Evolutionary conservation across 805 yeast genomes (phyloP).

Genomic region (Torulaspora microellipsoides): DNA sequence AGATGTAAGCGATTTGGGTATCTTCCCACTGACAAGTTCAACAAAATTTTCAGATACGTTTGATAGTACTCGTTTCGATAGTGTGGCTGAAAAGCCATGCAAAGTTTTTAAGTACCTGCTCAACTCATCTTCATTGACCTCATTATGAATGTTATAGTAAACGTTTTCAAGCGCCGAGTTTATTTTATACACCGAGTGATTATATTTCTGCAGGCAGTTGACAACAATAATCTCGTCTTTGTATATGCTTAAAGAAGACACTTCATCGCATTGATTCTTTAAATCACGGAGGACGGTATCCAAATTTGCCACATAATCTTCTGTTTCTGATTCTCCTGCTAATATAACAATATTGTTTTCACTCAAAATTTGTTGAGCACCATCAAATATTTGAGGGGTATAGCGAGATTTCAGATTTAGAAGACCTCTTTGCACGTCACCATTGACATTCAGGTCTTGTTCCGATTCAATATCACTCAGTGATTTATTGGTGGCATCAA

Average conservation of each 20-base stretch:
- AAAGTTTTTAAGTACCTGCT: constrained; percentile 34
- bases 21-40: constrained; percentile 35
- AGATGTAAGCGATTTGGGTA: constrained; percentile 34
- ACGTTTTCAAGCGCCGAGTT: constrained; percentile 29
- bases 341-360: constrained; percentile 22
- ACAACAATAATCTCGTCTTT: constrained; percentile 30
- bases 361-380: constrained; percentile 37
- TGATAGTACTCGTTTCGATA: constrained; percentile 36
- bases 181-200: constrained; percentile 28
- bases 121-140: constrained; percentile 25
- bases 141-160: constrained; percentile 23
- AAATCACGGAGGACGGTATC: constrained; percentile 71
- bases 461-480: constrained; percentile 35
- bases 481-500: constrained; percentile 26
- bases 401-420: constrained; percentile 47
- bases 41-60: constrained; percentile 36
- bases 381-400: constrained; percentile 48
- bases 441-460: constrained; percentile 43
- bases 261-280: constrained; percentile 54
- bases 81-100: constrained; percentile 38
- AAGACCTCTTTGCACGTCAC: constrained; percentile 45
- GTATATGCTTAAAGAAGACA: constrained; percentile 47
- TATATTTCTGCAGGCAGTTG: constrained; percentile 32
- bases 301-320: constrained; percentile 62
- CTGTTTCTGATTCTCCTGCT: constrained; percentile 27